phyloP scores from a whole-genome alignment of 2,329 filamentous ascomycete genomes.

The Oidium heveae region DNA sequence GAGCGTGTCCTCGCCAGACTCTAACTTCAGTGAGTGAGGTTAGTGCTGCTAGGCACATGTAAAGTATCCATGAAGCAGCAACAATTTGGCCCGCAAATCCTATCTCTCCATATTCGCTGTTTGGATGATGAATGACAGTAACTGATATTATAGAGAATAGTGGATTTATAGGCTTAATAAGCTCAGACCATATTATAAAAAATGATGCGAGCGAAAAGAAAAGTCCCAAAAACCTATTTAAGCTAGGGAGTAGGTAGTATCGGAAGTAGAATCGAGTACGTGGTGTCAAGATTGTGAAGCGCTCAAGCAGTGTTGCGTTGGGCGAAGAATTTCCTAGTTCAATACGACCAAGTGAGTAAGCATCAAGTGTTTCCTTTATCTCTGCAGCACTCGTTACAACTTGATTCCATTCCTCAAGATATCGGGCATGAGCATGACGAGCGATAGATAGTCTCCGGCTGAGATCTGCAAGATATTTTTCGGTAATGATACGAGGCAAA shows the following conservation, averaged over 20 bases:
- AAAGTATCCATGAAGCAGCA: conserved; percentile 70
- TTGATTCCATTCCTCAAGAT: conserved; percentile 63
- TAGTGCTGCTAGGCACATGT: conserved; percentile 83
- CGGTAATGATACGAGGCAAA: conserved; percentile 65
- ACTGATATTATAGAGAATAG: conserved; percentile 45
- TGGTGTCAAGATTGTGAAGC: conserved; percentile 42
- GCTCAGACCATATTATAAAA: conserved; percentile 79
- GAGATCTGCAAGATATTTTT: conserved; percentile 76
- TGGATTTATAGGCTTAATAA: conserved; percentile 61
- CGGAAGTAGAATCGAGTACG: conserved; percentile 60
- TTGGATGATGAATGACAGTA: conserved; percentile 30
- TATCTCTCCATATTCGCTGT: conserved; percentile 45
- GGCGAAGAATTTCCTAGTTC: conserved; percentile 37
- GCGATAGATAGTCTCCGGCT: conserved; percentile 62
- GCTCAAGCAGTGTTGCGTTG: conserved; percentile 26
- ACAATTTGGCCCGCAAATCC: conserved; percentile 71
- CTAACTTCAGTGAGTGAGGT: conserved; percentile 77
- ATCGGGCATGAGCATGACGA: conserved; percentile 59
- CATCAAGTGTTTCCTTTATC: conserved; percentile 63
- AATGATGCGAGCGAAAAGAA: conserved; percentile 51
- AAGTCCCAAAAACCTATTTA: conserved; percentile 37
- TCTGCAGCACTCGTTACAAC: conserved; percentile 50
- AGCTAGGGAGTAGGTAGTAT: conserved; percentile 44
- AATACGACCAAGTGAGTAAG: conserved; percentile 53
- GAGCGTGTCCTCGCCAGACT: conserved; percentile 85